phyloP scores from a whole-genome alignment of 176 grass and related monocot species.

The Carex kokanica region DNA sequence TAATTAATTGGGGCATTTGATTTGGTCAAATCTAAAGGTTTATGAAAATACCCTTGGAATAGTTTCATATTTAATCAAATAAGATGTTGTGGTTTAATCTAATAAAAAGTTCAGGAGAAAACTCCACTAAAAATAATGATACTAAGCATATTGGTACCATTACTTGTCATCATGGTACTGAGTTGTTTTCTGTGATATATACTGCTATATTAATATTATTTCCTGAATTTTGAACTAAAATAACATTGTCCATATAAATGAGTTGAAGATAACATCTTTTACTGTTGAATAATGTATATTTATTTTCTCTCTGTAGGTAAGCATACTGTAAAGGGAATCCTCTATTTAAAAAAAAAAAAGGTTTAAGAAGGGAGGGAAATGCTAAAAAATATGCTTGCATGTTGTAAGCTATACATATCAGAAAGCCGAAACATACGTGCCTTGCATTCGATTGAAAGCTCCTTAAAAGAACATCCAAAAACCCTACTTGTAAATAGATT shows the following conservation, averaged over 20 bases:
- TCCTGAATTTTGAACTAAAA: no score
- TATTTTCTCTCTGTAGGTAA: neutral
- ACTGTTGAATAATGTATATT: neutral
- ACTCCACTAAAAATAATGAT: neutral
- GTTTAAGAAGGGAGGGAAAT: constrained; percentile 4
- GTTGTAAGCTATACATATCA: constrained; percentile 81
- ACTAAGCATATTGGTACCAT: neutral
- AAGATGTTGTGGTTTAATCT: neutral
- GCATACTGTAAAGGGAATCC: neutral
- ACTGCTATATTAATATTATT: no score
- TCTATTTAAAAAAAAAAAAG: neutral
- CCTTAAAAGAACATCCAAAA: constrained; percentile 38
- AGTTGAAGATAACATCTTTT: neutral
- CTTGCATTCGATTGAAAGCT: constrained; percentile 34
- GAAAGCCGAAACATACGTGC: constrained; percentile 42
- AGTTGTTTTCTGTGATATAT: neutral
- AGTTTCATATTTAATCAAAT: neutral
- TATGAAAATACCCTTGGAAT: neutral
- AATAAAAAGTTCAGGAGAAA: neutral
- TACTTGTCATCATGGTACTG: neutral
- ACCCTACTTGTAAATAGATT: constrained; percentile 49
- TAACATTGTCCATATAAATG: neutral
- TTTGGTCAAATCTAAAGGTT: neutral
- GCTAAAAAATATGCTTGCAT: constrained; percentile 36
- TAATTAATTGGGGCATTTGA: neutral